These are phyloP conservation scores for Agroathelia rolfsii DNA, from an alignment of 1,284 basidiomycete species.

Conservation along the genomic window DNA sequence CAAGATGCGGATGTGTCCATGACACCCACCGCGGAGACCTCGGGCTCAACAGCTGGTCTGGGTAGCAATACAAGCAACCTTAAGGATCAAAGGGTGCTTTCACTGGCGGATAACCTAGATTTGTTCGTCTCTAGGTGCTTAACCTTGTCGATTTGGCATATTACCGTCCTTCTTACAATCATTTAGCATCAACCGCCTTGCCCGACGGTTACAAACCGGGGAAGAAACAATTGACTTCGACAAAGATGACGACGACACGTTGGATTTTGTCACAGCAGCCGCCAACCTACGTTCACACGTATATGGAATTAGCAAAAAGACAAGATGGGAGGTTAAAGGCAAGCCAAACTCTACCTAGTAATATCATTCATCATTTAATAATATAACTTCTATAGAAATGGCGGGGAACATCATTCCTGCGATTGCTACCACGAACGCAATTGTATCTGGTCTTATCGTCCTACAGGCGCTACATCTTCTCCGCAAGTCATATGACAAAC, in stretches of 20 bases:
- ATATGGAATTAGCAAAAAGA: conserved; percentile 84
- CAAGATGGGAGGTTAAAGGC: conserved; percentile 96
- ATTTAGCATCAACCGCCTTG: conserved; percentile 66
- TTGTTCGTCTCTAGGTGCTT: conserved; percentile 77
- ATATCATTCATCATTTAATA: too few species aligned
- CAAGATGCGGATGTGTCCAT: conserved; percentile 24
- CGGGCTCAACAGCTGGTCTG: conserved; percentile 12
- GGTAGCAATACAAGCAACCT: conserved; percentile 31
- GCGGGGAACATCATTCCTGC: conserved; percentile 99
- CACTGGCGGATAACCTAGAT: conserved; percentile 70
- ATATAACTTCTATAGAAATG: conserved; percentile 77
- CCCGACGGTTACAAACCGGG: conserved; percentile 61
- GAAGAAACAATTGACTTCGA: conserved; percentile 85
- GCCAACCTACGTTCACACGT: conserved; percentile 88
- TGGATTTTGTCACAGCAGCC: conserved; percentile 93
- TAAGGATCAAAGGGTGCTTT: conserved; percentile 74
- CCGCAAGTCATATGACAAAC: conserved; percentile 42
- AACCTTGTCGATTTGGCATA: too few species aligned
- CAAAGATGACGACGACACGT: conserved; percentile 95
- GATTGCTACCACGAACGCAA: conserved; percentile 97
- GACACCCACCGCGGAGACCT: conserved; percentile 8
- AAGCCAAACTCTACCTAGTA: conserved; percentile 9
- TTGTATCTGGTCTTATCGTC: conserved; percentile 90
- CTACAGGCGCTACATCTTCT: conserved; percentile 85
- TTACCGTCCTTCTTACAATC: conserved; percentile 6